These are phyloP conservation scores for Dimocarpus longan DNA, from an alignment of 345 rosid species.

Conservation along the genomic window DNA sequence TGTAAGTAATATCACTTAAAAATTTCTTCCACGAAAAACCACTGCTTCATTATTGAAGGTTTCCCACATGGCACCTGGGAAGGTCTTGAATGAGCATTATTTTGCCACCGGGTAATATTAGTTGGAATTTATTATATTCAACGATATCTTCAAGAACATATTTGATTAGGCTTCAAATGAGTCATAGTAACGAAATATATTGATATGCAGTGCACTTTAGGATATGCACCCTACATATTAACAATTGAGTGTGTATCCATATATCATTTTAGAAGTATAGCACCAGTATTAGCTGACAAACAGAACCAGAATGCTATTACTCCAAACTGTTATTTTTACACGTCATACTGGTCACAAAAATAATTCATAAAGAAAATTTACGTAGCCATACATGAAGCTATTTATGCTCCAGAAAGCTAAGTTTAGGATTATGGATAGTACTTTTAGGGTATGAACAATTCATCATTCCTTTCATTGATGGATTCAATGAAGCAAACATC, in stretches of 20 bases:
- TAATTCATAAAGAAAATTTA: not conserved
- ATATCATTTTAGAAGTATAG: not conserved
- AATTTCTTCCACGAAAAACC: not conserved
- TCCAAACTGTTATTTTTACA: not conserved
- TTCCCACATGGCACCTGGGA: too few relatives aligned
- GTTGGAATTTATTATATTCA: too few relatives aligned
- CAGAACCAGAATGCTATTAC: not conserved
- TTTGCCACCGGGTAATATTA: too few relatives aligned
- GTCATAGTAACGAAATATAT: not conserved
- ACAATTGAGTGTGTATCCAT: too few relatives aligned
- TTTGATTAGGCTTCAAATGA: not conserved
- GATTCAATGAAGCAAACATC: not conserved
- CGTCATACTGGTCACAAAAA: not conserved
- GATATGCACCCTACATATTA: too few relatives aligned
- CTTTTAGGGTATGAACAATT: not conserved
- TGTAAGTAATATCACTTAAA: not conserved
- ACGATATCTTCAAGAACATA: not conserved
- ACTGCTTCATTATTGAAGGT: not conserved
- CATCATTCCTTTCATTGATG: not conserved
- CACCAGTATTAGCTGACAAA: not conserved
- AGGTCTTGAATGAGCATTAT: too few relatives aligned
- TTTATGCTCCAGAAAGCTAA: not conserved
- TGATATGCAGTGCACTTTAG: not conserved
- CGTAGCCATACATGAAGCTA: not conserved
- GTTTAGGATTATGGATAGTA: not conserved